Percentiles rank a stretch among this genome's conserved stretches.
These are phyloP conservation scores for Wallacemonas sp. DNA, from an alignment of 208 protist genomes.

Conservation along the genomic window DNA sequence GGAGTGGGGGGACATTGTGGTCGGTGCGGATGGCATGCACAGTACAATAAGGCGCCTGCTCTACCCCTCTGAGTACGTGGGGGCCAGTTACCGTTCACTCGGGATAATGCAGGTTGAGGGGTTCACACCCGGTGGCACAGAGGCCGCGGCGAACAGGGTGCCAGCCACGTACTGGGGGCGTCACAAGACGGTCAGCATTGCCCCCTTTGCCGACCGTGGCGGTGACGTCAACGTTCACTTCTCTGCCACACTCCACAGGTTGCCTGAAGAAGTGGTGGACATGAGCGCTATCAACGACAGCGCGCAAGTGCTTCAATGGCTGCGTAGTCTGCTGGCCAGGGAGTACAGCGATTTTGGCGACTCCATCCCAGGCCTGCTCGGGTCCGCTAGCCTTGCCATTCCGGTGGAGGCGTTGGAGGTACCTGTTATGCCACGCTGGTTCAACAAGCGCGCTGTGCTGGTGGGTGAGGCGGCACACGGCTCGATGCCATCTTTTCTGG, in stretches of 20 bases:
- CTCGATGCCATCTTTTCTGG: slow-evolving; percentile 76
- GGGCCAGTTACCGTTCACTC: slow-evolving; percentile 57
- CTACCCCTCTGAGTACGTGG: slow-evolving; percentile 74
- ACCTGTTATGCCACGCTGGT: slow-evolving; percentile 89
- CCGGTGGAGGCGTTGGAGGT: slow-evolving; percentile 78
- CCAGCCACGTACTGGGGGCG: background rate
- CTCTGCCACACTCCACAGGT: slow-evolving; percentile 61
- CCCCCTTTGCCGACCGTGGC: slow-evolving; percentile 20
- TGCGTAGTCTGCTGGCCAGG: slow-evolving; percentile 37
- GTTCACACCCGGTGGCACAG: too few species aligned
- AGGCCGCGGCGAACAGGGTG: slow-evolving; percentile 9
- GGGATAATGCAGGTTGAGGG: slow-evolving; percentile 83
- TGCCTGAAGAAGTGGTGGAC: slow-evolving; percentile 56
- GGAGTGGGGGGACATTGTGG: slow-evolving; percentile 89
- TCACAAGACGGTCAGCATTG: background rate
- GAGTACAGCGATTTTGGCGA: slow-evolving; percentile 61
- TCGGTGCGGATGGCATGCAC: slow-evolving; percentile 86
- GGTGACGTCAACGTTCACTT: slow-evolving; percentile 56
- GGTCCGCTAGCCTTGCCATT: slow-evolving; percentile 49
- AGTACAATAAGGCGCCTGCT: slow-evolving; percentile 78
- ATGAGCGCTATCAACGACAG: slow-evolving; percentile 31
- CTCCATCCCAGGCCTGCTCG: slow-evolving; percentile 31
- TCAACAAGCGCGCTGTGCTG: slow-evolving; percentile 82
- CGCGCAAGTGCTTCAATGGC: slow-evolving; percentile 43
- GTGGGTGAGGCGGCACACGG: slow-evolving; percentile 88